Evolutionary conservation across 257 asterid genomes (phyloP).

Genomic region (Solanum habrochaites): DNA sequence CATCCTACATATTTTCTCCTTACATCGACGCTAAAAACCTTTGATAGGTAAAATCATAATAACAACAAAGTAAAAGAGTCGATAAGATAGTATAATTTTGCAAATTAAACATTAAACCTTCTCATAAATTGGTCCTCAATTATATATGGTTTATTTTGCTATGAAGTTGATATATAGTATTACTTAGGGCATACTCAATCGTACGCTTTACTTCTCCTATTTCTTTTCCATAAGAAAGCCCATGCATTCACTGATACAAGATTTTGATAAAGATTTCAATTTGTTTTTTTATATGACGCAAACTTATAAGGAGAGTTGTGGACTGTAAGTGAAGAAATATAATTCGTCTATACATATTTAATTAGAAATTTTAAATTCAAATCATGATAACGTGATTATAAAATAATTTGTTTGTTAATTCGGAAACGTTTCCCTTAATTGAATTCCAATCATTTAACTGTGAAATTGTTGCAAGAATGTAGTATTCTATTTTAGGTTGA

Average conservation of each 20-base stretch:
- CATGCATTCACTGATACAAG: not conserved
- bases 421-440: not conserved
- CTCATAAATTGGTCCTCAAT: not conserved
- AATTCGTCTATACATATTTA: not conserved
- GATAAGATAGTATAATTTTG: not conserved
- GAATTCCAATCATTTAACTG: too few species aligned
- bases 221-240: not conserved
- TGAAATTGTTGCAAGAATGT: not conserved
- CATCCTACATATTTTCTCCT: rapidly evolving
- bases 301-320: not conserved
- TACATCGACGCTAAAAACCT: rapidly evolving
- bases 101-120: not conserved
- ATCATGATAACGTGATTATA: too few species aligned
- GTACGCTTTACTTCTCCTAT: conserved; percentile 22
- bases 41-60: not conserved
- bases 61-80: not conserved
- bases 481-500: not conserved
- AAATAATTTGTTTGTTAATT: too few species aligned
- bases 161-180: not conserved
- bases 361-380: not conserved
- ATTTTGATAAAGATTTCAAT: not conserved
- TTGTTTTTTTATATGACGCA: not conserved
- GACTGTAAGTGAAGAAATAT: not conserved
- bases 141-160: not conserved
- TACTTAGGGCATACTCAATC: conserved; percentile 31